These are phyloP conservation scores for Mycena alexandri DNA, from an alignment of 768 basidiomycete genomes.

Conservation along the genomic window DNA sequence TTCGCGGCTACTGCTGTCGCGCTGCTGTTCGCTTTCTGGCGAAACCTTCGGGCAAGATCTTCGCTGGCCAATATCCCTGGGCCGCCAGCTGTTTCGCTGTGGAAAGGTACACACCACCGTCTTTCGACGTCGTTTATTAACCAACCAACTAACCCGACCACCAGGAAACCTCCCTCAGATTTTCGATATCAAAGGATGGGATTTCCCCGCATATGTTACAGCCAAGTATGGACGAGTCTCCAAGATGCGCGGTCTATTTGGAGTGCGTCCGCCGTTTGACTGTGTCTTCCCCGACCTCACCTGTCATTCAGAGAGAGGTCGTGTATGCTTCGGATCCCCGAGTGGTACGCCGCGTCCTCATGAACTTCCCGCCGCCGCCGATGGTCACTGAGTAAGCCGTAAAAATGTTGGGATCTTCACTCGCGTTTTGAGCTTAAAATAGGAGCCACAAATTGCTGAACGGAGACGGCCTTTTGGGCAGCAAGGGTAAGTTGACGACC, in stretches of 20 bases:
- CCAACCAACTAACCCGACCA: too few relatives aligned
- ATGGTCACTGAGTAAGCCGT: slow-evolving; percentile 23
- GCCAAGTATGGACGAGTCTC: slow-evolving; percentile 41
- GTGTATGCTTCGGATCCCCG: slow-evolving; percentile 46
- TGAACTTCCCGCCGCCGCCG: slow-evolving; percentile 40
- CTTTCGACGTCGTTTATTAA: background rate
- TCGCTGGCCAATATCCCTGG: slow-evolving; percentile 32
- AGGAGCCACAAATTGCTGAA: slow-evolving; percentile 42
- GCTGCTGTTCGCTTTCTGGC: slow-evolving; percentile 6
- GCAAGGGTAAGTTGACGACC: slow-evolving; percentile 14
- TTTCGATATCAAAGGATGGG: slow-evolving; percentile 33
- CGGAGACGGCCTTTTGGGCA: slow-evolving; percentile 44
- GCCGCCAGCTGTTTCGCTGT: slow-evolving; percentile 22
- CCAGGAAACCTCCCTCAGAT: slow-evolving; percentile 35
- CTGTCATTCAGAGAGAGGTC: slow-evolving; percentile 24
- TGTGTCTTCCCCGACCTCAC: background rate
- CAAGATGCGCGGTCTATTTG: slow-evolving; percentile 43
- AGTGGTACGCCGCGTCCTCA: slow-evolving; percentile 45
- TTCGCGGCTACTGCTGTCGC: slow-evolving; percentile 10
- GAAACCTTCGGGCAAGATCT: slow-evolving; percentile 13
- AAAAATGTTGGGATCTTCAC: background rate
- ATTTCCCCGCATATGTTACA: slow-evolving; percentile 25
- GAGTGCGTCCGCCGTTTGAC: slow-evolving; percentile 31
- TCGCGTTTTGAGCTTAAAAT: slow-evolving; percentile 2
- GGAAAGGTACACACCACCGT: slow-evolving; percentile 16